phyloP scores from a whole-genome alignment of 2,329 filamentous ascomycete genomes.

The Beauveria brongniartii region DNA sequence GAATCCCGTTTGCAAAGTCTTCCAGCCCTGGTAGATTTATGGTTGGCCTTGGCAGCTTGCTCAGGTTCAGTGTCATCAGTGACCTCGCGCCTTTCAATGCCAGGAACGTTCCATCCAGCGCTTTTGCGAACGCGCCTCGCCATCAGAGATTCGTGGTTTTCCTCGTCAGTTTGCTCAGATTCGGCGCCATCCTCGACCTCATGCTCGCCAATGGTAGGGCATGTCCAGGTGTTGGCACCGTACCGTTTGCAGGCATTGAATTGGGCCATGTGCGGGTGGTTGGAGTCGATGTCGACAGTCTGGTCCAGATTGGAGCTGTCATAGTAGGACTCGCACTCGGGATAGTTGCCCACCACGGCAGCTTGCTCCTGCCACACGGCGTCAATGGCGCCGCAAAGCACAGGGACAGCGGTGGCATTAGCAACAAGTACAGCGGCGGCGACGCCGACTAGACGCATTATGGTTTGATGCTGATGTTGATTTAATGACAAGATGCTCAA shows the following conservation, averaged over 20 bases:
- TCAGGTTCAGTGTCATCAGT: too few species aligned
- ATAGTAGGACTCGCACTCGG: slow-evolving; percentile 1
- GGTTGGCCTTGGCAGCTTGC: neutral
- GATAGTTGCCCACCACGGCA: slow-evolving; percentile 3
- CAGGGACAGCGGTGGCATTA: neutral
- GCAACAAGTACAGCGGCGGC: neutral
- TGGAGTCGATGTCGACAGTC: neutral
- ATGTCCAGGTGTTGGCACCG: neutral
- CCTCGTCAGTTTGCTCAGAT: too few species aligned
- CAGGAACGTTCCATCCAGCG: too few species aligned
- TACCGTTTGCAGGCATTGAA: neutral
- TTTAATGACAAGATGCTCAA: neutral
- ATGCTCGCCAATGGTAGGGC: neutral
- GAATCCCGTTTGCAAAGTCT: too few species aligned
- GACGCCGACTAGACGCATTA: neutral
- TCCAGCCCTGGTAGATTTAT: too few species aligned
- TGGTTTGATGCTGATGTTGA: neutral
- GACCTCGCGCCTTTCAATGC: too few species aligned
- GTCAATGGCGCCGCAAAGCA: neutral
- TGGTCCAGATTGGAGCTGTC: neutral
- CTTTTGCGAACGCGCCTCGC: too few species aligned
- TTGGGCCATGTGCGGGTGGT: neutral
- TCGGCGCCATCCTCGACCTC: neutral
- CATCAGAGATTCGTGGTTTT: too few species aligned
- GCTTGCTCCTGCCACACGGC: neutral